These are phyloP conservation scores for Eleusine indica DNA, from an alignment of 176 grass and related monocot genomes.

Conservation along the genomic window DNA sequence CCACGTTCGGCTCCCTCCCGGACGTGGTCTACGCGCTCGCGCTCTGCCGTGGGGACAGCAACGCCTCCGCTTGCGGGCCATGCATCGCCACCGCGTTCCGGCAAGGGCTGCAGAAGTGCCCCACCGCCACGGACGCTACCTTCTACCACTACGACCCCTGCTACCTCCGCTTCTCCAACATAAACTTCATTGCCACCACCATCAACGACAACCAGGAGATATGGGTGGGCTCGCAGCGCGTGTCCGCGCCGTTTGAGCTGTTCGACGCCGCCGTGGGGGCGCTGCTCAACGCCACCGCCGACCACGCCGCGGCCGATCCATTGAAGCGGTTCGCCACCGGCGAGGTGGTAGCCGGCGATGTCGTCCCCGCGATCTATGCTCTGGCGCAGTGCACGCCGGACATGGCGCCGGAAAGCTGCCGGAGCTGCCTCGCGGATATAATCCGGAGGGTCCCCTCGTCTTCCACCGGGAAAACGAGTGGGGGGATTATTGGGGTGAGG, in stretches of 20 bases:
- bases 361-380: constrained; percentile 23
- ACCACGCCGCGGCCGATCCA: constrained; percentile 46
- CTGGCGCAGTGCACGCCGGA: constrained; percentile 67
- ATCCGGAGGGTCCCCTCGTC: accelerated
- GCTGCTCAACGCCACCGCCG: constrained; percentile 34
- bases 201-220: too few relatives aligned
- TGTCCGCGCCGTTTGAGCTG: background rate
- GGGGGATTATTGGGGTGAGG: background rate
- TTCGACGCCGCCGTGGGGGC: constrained; percentile 25
- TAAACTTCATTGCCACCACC: constrained; percentile 40
- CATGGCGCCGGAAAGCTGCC: constrained; percentile 34
- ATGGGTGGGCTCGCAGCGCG: constrained; percentile 15
- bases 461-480: background rate
- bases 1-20: constrained; percentile 8
- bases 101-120: constrained; percentile 27
- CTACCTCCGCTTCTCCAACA: constrained; percentile 59
- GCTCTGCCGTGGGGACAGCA: constrained; percentile 41
- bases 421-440: background rate
- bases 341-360: too few relatives aligned
- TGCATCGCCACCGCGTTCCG: constrained; percentile 38
- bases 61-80: constrained; percentile 8
- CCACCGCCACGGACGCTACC: constrained; percentile 33
- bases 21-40: constrained; percentile 35
- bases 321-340: constrained; percentile 36
- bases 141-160: constrained; percentile 51